These are phyloP conservation scores for Cyathus striatus DNA, from an alignment of 768 basidiomycete species.

Conservation along the genomic window DNA sequence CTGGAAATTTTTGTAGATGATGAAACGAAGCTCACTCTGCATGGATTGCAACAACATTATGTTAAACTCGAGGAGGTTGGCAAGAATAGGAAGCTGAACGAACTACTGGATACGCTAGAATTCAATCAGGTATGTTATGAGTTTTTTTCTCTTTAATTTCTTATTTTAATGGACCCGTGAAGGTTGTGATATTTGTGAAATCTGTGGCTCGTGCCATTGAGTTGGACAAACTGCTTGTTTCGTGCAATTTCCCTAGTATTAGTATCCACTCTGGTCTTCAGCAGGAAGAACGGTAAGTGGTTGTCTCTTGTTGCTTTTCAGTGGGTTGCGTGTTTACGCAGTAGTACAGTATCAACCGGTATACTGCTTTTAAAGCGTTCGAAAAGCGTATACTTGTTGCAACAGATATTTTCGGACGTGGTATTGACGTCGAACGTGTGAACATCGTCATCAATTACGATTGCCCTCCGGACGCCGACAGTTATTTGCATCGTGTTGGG, in stretches of 20 bases:
- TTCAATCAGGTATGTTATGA: constrained; percentile 82
- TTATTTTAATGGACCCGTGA: not conserved
- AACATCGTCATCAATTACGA: constrained; percentile 99
- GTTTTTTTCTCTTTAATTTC: not conserved
- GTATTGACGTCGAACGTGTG: constrained; percentile 99
- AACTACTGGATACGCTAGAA: constrained; percentile 90
- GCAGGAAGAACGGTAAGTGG: constrained; percentile 90
- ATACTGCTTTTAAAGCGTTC: constrained; percentile 98
- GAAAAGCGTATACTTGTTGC: constrained; percentile 99
- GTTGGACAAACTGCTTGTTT: constrained; percentile 90
- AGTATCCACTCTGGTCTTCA: constrained; percentile 92
- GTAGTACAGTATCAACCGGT: constrained; percentile 76
- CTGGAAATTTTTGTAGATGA: constrained; percentile 99
- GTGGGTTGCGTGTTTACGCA: not conserved
- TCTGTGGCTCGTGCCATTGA: constrained; percentile 96
- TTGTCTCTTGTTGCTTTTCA: not conserved
- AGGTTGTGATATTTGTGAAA: constrained; percentile 99
- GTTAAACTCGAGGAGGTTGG: constrained; percentile 92
- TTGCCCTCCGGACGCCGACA: constrained; percentile 94
- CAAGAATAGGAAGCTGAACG: constrained; percentile 97
- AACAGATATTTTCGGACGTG: constrained; percentile 98
- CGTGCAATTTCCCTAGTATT: constrained; percentile 98
- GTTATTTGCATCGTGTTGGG: constrained; percentile 98
- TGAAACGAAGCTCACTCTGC: constrained; percentile 96
- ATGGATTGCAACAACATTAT: constrained; percentile 98